A percentile compares a stretch with the other conserved stretches of the same genome.
Evolutionary conservation across 208 protist genomes (phyloP).

Genomic region (Lotmaria passim): DNA sequence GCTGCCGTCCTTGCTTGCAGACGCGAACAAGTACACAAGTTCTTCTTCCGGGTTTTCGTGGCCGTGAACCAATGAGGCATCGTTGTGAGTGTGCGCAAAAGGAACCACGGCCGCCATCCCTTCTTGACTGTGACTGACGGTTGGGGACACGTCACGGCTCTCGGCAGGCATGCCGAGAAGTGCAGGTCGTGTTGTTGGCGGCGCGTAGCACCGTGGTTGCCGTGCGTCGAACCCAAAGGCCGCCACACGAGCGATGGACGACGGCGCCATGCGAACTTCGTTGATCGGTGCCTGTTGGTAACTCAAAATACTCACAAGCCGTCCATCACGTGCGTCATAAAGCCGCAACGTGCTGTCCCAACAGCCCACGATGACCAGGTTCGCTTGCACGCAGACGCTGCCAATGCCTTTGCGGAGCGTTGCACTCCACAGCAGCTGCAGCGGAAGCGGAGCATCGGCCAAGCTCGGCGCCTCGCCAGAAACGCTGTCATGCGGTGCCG

Average conservation of each 20-base stretch:
- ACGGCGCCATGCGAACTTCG: constrained; percentile 42
- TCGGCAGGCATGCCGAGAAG: not conserved
- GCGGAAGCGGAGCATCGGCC: constrained; percentile 18
- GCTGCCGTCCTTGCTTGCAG: constrained; percentile 63
- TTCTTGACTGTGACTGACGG: not conserved
- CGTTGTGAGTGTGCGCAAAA: not conserved
- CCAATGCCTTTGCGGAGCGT: constrained; percentile 69
- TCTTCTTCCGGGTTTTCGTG: constrained; percentile 7
- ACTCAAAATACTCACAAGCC: constrained; percentile 63
- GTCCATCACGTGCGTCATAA: constrained; percentile 53
- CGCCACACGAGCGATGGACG: constrained; percentile 27
- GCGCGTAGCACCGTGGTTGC: constrained; percentile 43
- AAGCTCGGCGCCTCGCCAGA: not conserved
- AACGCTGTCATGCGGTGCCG: not conserved
- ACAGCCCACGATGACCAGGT: constrained; percentile 61
- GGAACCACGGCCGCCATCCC: not conserved
- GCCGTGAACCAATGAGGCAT: not conserved
- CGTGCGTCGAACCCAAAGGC: constrained; percentile 77
- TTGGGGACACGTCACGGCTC: not conserved
- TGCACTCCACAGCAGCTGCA: constrained; percentile 51
- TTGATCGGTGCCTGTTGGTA: constrained; percentile 67
- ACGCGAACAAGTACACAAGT: constrained; percentile 71
- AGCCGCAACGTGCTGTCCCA: constrained; percentile 84
- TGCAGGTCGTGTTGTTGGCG: not conserved
- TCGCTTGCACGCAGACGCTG: constrained; percentile 50